A percentile compares a stretch with the other conserved stretches of the same genome.
Evolutionary conservation across 2,329 filamentous ascomycete species (phyloP).

Genomic region (Penicillium sp.): DNA sequence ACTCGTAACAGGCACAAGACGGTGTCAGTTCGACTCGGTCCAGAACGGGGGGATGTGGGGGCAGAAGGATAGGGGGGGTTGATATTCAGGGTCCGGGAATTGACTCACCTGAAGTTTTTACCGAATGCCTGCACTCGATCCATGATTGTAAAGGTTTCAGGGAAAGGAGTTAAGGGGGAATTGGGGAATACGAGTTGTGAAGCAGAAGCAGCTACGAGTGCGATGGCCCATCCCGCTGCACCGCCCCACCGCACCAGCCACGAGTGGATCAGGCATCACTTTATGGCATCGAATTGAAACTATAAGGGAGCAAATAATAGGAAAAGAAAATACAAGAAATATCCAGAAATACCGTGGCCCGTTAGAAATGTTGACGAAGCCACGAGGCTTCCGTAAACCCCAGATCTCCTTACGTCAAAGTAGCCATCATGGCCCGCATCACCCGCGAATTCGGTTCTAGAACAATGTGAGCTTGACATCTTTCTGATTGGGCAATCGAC

Average conservation of each 20-base stretch:
- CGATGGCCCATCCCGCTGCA: constrained; percentile 18
- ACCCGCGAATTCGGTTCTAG: constrained; percentile 59
- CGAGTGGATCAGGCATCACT: constrained; percentile 14
- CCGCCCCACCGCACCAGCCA: constrained; percentile 27
- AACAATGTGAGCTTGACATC: constrained; percentile 11
- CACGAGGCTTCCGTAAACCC: too few species aligned
- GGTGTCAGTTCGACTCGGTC: constrained; percentile 30
- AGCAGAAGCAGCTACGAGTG: constrained; percentile 10
- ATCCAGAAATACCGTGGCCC: constrained; percentile 6
- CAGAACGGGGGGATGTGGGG: constrained; percentile 8
- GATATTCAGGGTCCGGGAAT: constrained; percentile 5
- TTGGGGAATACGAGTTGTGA: constrained; percentile 8
- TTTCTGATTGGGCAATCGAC: neutral
- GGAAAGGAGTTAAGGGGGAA: neutral
- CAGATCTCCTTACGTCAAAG: constrained; percentile 47
- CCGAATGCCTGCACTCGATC: constrained; percentile 65
- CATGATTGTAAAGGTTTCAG: constrained; percentile 43
- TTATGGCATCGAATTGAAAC: constrained; percentile 1
- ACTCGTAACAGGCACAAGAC: constrained; percentile 43
- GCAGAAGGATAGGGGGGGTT: constrained; percentile 2
- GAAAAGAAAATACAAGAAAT: constrained; percentile 4
- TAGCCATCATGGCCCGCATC: constrained; percentile 64
- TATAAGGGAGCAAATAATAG: constrained; percentile 6
- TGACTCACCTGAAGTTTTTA: constrained; percentile 61
- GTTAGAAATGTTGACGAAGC: too few species aligned